phyloP scores from a whole-genome alignment of 73 alveolate species.

The Uronychia setigera region DNA sequence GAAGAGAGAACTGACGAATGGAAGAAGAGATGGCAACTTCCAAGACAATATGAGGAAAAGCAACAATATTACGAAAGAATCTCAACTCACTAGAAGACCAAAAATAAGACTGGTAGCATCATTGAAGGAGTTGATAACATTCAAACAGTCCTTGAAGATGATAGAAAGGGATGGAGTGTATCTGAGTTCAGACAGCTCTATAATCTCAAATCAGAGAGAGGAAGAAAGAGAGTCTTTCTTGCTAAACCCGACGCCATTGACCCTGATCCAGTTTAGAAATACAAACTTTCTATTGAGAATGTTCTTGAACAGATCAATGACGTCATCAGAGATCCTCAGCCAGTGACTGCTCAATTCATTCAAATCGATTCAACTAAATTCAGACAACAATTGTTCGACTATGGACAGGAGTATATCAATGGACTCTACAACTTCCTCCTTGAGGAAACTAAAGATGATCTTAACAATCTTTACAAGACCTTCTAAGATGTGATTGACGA shows the following conservation, averaged over 20 bases:
- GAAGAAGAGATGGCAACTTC: slow-evolving; percentile 65
- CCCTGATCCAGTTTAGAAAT: slow-evolving; percentile 61
- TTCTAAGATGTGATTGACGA: slow-evolving; percentile 64
- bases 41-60: slow-evolving; percentile 47
- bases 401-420: slow-evolving; percentile 54
- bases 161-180: slow-evolving; percentile 49
- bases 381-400: slow-evolving; percentile 36
- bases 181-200: slow-evolving; percentile 61
- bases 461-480: slow-evolving; percentile 55
- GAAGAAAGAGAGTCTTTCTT: slow-evolving; percentile 45
- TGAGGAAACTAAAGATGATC: slow-evolving; percentile 71
- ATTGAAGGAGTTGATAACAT: slow-evolving; percentile 61
- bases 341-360: slow-evolving; percentile 47
- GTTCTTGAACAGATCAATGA: slow-evolving; percentile 50
- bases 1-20: slow-evolving; percentile 65
- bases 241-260: slow-evolving; percentile 53
- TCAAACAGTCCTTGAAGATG: slow-evolving; percentile 49
- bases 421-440: slow-evolving; percentile 39
- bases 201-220: slow-evolving; percentile 56
- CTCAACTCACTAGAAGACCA: slow-evolving; percentile 33
- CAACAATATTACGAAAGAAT: slow-evolving; percentile 58
- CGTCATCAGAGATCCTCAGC: slow-evolving; percentile 41
- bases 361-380: slow-evolving; percentile 52
- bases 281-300: slow-evolving; percentile 62
- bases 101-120: slow-evolving; percentile 26